A percentile compares a stretch with the other conserved stretches of the same genome.
phyloP scores from a whole-genome alignment of 2,329 filamentous ascomycete genomes.

The Botrytis medusae region DNA sequence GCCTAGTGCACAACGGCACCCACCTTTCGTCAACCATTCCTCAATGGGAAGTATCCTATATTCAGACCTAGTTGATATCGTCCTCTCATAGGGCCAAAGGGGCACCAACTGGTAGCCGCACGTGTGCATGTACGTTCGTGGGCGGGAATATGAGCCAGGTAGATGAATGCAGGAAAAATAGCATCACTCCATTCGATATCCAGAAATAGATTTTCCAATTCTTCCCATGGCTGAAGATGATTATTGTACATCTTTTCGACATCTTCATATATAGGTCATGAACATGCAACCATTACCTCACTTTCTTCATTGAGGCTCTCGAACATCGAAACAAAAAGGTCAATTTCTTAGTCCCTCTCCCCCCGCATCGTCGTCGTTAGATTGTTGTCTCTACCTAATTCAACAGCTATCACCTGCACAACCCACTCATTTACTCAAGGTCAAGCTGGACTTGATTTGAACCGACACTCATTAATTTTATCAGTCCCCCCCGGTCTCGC shows the following conservation, averaged over 20 bases:
- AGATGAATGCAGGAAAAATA: conserved; percentile 40
- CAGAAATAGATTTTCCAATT: conserved; percentile 23
- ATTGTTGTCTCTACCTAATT: conserved; percentile 17
- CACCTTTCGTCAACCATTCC: conserved; percentile 8
- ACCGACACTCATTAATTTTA: conserved; percentile 43
- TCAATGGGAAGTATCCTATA: conserved; percentile 18
- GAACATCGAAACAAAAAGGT: conserved; percentile 15
- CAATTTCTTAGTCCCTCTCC: conserved; percentile 5
- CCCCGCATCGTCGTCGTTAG: conserved; percentile 9
- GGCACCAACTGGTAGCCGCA: conserved; percentile 35
- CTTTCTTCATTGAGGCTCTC: conserved; percentile 22
- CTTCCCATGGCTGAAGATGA: conserved; percentile 21
- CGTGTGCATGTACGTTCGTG: conserved; percentile 34
- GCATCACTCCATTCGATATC: conserved; percentile 34
- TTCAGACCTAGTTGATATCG: conserved; percentile 16
- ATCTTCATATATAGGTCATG: conserved; percentile 22
- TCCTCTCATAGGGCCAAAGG: conserved; percentile 24
- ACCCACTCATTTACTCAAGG: conserved; percentile 26
- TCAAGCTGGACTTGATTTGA: conserved; percentile 42
- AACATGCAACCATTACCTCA: conserved; percentile 19
- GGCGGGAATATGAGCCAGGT: conserved; percentile 39
- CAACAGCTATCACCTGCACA: conserved; percentile 4
- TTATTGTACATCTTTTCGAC: conserved; percentile 9
- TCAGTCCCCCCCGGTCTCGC: conserved; percentile 38
- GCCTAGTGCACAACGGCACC: neutral